Base-by-base conservation (phyloP, 768 basidiomycete species). In the Pilatotrama ljubarskyi region DNA sequence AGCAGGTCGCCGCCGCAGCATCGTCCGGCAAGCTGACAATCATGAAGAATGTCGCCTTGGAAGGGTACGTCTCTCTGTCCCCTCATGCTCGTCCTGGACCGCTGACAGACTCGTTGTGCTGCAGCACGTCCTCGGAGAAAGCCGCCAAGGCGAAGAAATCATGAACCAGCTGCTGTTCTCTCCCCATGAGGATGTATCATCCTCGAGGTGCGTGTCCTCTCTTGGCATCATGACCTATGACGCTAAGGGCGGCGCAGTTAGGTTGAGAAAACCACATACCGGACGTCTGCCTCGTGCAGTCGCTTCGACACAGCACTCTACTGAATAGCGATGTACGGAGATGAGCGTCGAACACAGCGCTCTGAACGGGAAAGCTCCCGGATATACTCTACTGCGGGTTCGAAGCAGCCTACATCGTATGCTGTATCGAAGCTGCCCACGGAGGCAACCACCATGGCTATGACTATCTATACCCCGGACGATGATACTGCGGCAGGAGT, bases 21-120 rank as follows among this genome's bases (percentile, higher is more conserved):
- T 93, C 91, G 5, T 79, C 86, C 42, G 95, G 95, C 38, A 93
- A 92, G 72, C 79, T 98, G 62, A 92, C 92, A 26, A 94, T 98
- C 72, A 93, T 98, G 93, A 91, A 90, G 76, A 83, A 87, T 61
- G 73, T 76, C 14, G 78, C 73, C 18, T 70, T 78, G 38, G 80
- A 84, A 60, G 68, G 69, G 74, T 76, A 60, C 24, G 73, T 65
- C 7, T 15, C 14, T 54, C 20, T 38, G 18, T n/a, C 37, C n/a
- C 50, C 54, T 20, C 40, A 20, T 13, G 24, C 26, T 18, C 40
- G n/a, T 51, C 13, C 41, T 9, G 20, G 25, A 9, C 13, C 29
- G 25, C 55, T 38, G 24, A 40, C 18, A 6, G 29, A n/a, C 6
- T 11, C 3, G 22, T 32, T 47, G 4, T 26, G 22, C 18, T 36